phyloP scores from a whole-genome alignment of 148 eudicot genomes.

The Linanthus parryae region DNA sequence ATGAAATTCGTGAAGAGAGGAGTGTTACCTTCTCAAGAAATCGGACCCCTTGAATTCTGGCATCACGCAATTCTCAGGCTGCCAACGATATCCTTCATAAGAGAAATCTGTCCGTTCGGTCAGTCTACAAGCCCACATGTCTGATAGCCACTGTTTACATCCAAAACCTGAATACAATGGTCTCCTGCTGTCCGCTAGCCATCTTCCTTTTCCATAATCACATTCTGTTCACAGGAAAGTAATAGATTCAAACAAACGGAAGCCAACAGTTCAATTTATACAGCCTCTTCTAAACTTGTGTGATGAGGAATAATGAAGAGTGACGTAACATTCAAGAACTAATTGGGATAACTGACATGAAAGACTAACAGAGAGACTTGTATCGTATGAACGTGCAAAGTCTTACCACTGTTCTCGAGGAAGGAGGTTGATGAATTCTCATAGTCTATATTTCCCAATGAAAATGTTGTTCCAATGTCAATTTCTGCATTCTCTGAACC shows the following conservation, averaged over 20 bases:
- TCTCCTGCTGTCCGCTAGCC: conserved; percentile 39
- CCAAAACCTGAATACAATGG: conserved; percentile 56
- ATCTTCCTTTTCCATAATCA: conserved; percentile 60
- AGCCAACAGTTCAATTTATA: neutral
- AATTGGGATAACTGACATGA: too few relatives aligned
- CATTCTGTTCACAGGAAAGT: conserved; percentile 28
- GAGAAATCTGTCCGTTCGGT: conserved; percentile 56
- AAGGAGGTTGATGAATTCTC: conserved; percentile 8
- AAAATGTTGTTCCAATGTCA: conserved; percentile 14
- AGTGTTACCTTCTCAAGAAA: conserved; percentile 39
- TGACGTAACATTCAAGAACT: too few relatives aligned
- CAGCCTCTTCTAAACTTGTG: neutral
- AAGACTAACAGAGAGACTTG: too few relatives aligned
- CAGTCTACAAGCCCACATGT: conserved; percentile 65
- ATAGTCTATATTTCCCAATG: conserved; percentile 15
- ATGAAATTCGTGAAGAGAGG: neutral
- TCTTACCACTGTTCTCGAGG: conserved; percentile 27
- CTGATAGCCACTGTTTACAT: conserved; percentile 64
- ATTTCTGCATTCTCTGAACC: conserved; percentile 6
- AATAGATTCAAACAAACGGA: neutral
- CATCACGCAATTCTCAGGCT: conserved; percentile 54
- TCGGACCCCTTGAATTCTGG: conserved; percentile 40
- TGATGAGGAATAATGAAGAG: too few relatives aligned
- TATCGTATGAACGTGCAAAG: conserved; percentile 2
- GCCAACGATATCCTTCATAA: conserved; percentile 55